Base-by-base conservation (phyloP, 139 green algal genomes). In the Closterium sp. region DNA sequence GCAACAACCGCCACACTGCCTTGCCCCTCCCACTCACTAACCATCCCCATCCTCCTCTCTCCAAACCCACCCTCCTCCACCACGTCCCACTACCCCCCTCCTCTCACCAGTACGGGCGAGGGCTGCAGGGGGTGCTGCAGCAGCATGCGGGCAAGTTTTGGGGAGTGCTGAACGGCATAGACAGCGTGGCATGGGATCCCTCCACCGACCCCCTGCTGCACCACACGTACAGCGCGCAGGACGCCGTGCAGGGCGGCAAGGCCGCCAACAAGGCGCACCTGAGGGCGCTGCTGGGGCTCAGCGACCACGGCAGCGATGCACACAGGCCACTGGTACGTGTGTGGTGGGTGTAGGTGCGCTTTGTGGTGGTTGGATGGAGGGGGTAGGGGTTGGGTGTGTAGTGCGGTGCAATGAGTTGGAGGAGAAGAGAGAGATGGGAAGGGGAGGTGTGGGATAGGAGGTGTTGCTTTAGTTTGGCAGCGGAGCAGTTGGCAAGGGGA, bases 191-290 rank as follows among this genome's bases (percentile, higher is more conserved):
- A 27, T 96, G 94, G 95, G 90, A 96, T 70, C 95, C 94, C 0
- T 29, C 28, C 2, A 93, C 34, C 31, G 94, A 96, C 84, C 88
- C 89, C 10, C 94, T 96, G 89, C 91, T 96, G 31, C 88, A 95
- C 22, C 84, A 90, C 70, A 94, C 94, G n/a, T 97, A 95, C 91
- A 28, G 1, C 1, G 28, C 70, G 2, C 91, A 95, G 10, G 70
- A 94, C 85, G 50, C 50, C 13, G 50, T 73, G 50, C 31, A 92
- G n/a, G 32, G 24, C 9, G 95, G 95, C 92, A 98, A 98, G 87
- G 34, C 70, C 24, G 91, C 86, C 13, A 96, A 95, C 93, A 97
- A 97, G 91, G 79, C 87, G 9, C 92, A 92, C n/a, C 91, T 98
- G n/a, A 91, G 70, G 30, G 7, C 19, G 24, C 28, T 62, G 9